A percentile compares a stretch with the other conserved stretches of the same genome.
Conservation (phyloP, 2,329 filamentous ascomycete species). For the Microsporum canis region DNA sequence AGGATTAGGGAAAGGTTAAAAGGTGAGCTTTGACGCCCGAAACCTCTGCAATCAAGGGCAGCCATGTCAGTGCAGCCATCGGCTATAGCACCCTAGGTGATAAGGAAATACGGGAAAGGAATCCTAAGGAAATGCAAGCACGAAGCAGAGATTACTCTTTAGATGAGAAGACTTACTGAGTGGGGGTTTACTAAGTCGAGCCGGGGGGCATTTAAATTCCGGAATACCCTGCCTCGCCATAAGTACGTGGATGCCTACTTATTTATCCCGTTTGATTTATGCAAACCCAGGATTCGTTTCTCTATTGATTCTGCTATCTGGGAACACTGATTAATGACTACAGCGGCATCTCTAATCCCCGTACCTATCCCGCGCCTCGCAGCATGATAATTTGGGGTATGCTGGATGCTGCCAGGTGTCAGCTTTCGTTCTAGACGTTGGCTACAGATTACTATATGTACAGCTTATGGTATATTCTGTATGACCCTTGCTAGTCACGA, state of each 20-base stretch:
- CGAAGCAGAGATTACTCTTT: not conserved
- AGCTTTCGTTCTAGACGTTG: constrained; percentile 1
- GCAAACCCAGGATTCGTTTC: constrained; percentile 1
- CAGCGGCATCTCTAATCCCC: not conserved
- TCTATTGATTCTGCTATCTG: not conserved
- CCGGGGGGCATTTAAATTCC: constrained; percentile 1
- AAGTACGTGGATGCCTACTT: not conserved
- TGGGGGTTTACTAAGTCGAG: not conserved
- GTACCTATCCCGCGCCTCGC: not conserved
- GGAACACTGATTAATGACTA: not conserved
- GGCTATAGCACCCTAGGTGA: constrained; percentile 2
- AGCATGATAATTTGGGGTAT: not conserved
- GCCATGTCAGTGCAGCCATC: constrained; percentile 2
- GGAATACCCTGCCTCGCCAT: constrained; percentile 1
- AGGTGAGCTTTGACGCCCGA: constrained; percentile 1
- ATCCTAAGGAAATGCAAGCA: not conserved
- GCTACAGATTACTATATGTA: not conserved
- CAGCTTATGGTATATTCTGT: not conserved
- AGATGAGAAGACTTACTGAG: not conserved
- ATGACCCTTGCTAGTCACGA: not conserved
- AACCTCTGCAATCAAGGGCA: constrained; percentile 4
- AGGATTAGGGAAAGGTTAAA: not conserved
- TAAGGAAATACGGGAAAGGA: constrained; percentile 2
- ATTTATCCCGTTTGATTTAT: constrained; percentile 1
- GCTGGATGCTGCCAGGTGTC: not conserved